Base-by-base conservation (phyloP, 345 rosid species). In the Euphorbia pulcherrima region DNA sequence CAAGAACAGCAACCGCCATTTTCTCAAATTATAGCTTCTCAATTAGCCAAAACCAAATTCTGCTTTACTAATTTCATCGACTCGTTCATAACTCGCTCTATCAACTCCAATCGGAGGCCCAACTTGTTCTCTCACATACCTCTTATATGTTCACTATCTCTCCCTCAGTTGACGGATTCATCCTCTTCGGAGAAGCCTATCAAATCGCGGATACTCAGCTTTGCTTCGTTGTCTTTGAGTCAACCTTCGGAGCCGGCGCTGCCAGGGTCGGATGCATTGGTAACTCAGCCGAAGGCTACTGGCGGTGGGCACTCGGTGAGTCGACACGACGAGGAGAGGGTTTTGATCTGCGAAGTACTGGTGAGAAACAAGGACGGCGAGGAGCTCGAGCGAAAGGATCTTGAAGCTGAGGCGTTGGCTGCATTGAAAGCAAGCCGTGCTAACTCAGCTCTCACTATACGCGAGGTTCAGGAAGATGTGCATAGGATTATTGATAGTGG, bases 301-400 rank as follows among this genome's bases (percentile, higher is more conserved):
- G 39, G 54, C 29, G 60, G 51, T 21, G 48, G 64, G n/a, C 86
- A 79, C 33, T 72, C 83, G 0, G 70, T 57, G 54, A 75, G 85
- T 65, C 72, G 89, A 21, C 64, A 76, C n/a, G 82, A 85, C 11
- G 97, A 94, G 82, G 97, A 89, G 86, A 84, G 96, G 71, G 93
- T 92, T 40, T 58, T 89, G 84, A 87, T 92, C 6, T 88, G 97
- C 26, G 97, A 94, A 78, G 96, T 94, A 56, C 73, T 92, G 69
- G 97, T 92, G 66, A 86, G 86, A 83, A 92, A 87, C n/a, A 92
- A 88, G 57, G 99, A 92, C 23, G 97, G 99, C 0, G 97, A 94
- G 62, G 92, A 89, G 76, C 84, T 92, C 1, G 99, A 92, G 86
- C 86, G 87, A 82, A 91, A 91, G 80, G 97, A 88, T 67, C 83